Evolutionary conservation across 495 filamentous ascomycete genomes (phyloP), one percentile per base, ranked within the genome.

Genomic region (Penicillium egyptiacum): DNA sequence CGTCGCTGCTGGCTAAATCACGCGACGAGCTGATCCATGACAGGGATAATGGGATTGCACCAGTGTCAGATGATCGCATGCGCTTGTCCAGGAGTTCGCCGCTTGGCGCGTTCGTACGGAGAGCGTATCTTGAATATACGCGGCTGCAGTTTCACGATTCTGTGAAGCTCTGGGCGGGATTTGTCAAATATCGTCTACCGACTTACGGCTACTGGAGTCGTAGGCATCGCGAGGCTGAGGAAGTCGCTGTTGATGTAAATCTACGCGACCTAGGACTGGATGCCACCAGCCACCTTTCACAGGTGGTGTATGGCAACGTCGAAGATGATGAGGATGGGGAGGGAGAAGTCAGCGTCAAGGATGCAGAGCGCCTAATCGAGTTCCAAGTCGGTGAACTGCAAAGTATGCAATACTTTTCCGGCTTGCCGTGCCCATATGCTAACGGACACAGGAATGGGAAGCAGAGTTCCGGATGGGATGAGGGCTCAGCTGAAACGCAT

Each of bases 331-430:
- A 69, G 7, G 75, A 75, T 40, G 68, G 75, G 16, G 72, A 78
- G 31, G 67, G 57, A 20, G 64, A 58, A 30, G 75, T 90, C 46
- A 94, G 90, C 63, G 84, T 84, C 0, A 89, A 96, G 56, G 93
- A 96, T 66, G 80, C 96, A 10, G 90, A 96, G 68, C 84, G 84
- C 19, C 73, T 96, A 40, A 62, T 96, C 22, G 91, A 96, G 57
- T 94, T 91, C 60, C 92, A 97, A 70, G 84, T 96, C 26, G 85
- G 88, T 46, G 84, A 88, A 66, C 82, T 96, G 70, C 92, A 96
- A 68, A 88, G 90, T 89, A 78, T 59, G 84, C 75, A 10, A 17
- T 41, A 33, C 17, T 44, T 9, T 51, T 39, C 6, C 40, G 12
- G 60, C 55, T 58, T 25, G 8, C 43, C 4, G 14, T 16, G 23